A percentile compares a stretch with the other conserved stretches of the same genome.
Conservation (phyloP, 192 early-diverging fungal species). For the Backusella australiensis region DNA sequence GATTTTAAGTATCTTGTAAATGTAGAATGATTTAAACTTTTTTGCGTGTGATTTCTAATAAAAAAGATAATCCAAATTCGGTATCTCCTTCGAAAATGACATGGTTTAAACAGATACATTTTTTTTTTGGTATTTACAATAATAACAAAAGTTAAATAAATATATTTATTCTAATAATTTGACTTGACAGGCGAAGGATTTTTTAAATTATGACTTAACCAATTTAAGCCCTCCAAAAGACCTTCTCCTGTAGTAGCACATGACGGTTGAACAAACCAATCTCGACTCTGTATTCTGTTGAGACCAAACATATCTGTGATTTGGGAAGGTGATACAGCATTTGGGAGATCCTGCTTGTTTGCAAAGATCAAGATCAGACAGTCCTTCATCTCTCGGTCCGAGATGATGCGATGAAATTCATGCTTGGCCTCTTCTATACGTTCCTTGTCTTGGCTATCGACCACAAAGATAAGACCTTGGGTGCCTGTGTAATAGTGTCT, state of each 20-base stretch:
- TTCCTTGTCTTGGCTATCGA: conserved; percentile 84
- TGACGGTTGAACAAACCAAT: conserved; percentile 91
- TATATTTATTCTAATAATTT: background rate
- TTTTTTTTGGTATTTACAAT: background rate
- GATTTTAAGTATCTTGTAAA: background rate
- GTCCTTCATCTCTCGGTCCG: conserved; percentile 84
- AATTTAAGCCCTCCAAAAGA: conserved; percentile 81
- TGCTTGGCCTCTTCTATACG: conserved; percentile 84
- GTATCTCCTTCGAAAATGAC: background rate
- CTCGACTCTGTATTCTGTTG: conserved; percentile 80
- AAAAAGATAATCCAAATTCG: too few relatives aligned
- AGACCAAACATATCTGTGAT: conserved; percentile 90
- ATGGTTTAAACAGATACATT: background rate
- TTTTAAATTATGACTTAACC: conserved; percentile 75
- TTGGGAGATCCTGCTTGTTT: conserved; percentile 37
- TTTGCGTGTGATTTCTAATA: too few relatives aligned
- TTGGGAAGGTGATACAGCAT: conserved; percentile 85
- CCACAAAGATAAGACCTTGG: conserved; percentile 85
- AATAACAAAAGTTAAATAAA: background rate
- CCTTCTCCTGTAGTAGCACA: conserved; percentile 84
- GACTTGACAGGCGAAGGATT: background rate
- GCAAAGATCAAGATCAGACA: conserved; percentile 79
- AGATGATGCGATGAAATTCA: conserved; percentile 83
- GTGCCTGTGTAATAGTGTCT: conserved; percentile 88
- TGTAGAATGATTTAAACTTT: background rate